These are phyloP conservation scores for Diaporthe citri DNA, from an alignment of 2,329 filamentous ascomycete genomes.

Conservation along the genomic window DNA sequence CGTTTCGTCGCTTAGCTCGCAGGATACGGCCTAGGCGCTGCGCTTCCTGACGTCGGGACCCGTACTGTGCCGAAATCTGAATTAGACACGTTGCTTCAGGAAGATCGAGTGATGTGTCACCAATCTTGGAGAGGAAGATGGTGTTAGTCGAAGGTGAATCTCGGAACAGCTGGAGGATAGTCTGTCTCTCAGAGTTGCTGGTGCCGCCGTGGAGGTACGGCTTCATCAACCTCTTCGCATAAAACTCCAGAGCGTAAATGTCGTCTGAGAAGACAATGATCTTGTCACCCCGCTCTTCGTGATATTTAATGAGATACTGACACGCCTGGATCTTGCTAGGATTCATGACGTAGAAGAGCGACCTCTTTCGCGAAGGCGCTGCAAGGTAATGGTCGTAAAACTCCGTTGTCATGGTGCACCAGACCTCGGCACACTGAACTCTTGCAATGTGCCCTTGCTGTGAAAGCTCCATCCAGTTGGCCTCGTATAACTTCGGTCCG, in stretches of 20 bases:
- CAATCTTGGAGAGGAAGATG: conserved; percentile 96
- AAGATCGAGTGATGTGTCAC: conserved; percentile 96
- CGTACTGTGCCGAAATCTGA: conserved; percentile 97
- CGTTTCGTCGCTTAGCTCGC: conserved; percentile 93
- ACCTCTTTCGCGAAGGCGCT: conserved; percentile 65
- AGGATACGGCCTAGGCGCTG: conserved; percentile 94
- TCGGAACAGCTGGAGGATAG: conserved; percentile 94
- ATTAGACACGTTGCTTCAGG: conserved; percentile 97
- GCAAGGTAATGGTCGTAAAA: conserved; percentile 96
- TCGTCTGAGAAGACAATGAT: conserved; percentile 99
- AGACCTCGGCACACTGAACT: conserved; percentile 98
- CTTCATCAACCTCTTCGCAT: conserved; percentile 86
- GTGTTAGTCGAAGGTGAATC: conserved; percentile 92
- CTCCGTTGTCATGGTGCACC: conserved; percentile 99
- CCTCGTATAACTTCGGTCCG: conserved; percentile 96
- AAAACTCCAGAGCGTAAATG: conserved; percentile 89
- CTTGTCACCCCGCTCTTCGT: conserved; percentile 94
- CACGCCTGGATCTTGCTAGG: conserved; percentile 96
- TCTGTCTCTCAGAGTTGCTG: conserved; percentile 84
- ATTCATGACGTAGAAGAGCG: conserved; percentile 91
- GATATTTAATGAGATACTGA: conserved; percentile 98
- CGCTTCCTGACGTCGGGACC: conserved; percentile 95
- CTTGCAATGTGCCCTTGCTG: conserved; percentile 97
- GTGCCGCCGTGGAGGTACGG: conserved; percentile 94
- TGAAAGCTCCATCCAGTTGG: conserved; percentile 99